A percentile compares a stretch with the other conserved stretches of the same genome.
These are phyloP conservation scores for Oenanthe sinensis DNA, from an alignment of 129 eudicot species.

Conservation along the genomic window DNA sequence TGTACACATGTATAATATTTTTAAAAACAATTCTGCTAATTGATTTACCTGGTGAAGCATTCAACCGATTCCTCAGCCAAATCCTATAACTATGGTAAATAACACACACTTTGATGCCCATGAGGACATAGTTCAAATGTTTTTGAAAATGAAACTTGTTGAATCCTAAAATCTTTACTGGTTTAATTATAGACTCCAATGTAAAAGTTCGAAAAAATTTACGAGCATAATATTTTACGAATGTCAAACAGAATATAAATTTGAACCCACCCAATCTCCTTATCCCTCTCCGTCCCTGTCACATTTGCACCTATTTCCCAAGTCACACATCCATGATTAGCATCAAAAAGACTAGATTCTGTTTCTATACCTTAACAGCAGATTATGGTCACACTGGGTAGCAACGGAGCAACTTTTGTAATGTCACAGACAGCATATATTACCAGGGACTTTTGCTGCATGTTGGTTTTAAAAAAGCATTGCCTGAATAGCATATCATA, in stretches of 20 bases:
- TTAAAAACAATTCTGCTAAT: neutral
- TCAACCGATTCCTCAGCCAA: neutral
- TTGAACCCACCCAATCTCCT: neutral
- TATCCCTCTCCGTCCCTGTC: neutral
- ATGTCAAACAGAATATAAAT: neutral
- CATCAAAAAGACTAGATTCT: neutral
- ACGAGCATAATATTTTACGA: too few relatives aligned
- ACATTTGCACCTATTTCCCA: neutral
- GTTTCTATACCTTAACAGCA: neutral
- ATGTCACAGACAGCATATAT: neutral
- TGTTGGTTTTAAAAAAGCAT: neutral
- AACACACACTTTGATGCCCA: neutral
- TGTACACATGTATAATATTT: neutral
- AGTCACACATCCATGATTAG: neutral
- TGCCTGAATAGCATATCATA: neutral
- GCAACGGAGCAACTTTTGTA: neutral
- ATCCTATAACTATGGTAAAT: neutral
- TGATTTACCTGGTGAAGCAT: neutral
- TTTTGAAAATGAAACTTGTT: too few relatives aligned
- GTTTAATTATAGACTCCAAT: too few relatives aligned
- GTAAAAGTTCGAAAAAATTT: too few relatives aligned
- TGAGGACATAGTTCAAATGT: neutral
- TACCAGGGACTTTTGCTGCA: neutral
- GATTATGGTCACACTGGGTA: neutral
- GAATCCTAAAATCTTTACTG: neutral